These are phyloP conservation scores for Carex myosuroides DNA, from an alignment of 176 grass and related monocot genomes.

Conservation along the genomic window DNA sequence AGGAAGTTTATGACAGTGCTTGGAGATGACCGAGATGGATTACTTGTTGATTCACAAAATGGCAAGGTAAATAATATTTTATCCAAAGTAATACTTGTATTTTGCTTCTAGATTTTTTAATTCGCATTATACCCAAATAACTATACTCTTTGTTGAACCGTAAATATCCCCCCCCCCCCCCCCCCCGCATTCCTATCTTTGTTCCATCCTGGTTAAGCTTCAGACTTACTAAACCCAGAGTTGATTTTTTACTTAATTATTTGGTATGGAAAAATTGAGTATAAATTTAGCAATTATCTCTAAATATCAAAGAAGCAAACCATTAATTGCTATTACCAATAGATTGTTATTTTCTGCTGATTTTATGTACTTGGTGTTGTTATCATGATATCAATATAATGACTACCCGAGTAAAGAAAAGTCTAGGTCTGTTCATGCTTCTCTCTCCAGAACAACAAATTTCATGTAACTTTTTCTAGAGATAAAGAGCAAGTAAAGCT, in stretches of 20 bases:
- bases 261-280: not conserved
- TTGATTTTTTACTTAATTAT: not conserved
- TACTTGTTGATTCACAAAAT: constrained; percentile 68
- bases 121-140: not conserved
- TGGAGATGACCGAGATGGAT: constrained; percentile 54
- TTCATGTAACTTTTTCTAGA: not conserved
- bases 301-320: not conserved
- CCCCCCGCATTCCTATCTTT: not conserved
- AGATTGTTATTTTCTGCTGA: not conserved
- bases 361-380: not conserved
- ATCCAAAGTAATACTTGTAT: not conserved
- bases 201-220: not conserved
- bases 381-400: not conserved
- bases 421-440: not conserved
- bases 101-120: not conserved
- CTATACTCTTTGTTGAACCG: not conserved
- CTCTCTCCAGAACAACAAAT: not conserved
- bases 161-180: not conserved
- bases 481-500: not conserved
- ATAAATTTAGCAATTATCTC: not conserved
- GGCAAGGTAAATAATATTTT: constrained; percentile 52
- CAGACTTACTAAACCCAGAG: not conserved
- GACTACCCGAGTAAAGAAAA: not conserved
- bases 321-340: not conserved
- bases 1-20: constrained; percentile 52